These are phyloP conservation scores for Boletus insuetus DNA, from an alignment of 768 basidiomycete species.

Conservation along the genomic window DNA sequence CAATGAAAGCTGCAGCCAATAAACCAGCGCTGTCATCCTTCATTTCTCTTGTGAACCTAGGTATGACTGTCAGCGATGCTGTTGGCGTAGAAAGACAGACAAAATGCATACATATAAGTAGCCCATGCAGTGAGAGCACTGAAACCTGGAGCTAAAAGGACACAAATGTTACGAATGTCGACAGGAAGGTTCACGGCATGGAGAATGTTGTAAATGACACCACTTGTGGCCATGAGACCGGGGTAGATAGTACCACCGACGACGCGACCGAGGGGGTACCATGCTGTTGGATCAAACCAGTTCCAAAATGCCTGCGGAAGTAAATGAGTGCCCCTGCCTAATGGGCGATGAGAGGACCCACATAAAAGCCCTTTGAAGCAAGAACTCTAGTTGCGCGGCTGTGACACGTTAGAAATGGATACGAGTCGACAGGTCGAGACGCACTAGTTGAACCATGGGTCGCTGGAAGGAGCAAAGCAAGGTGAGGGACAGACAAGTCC, in stretches of 20 bases:
- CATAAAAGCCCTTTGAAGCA: slow-evolving; percentile 93
- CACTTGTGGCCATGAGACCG: slow-evolving; percentile 97
- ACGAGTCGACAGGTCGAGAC: slow-evolving; percentile 30
- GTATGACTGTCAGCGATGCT: neutral
- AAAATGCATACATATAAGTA: slow-evolving; percentile 77
- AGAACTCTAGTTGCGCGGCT: slow-evolving; percentile 93
- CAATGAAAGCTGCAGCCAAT: slow-evolving; percentile 97
- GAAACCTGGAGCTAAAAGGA: slow-evolving; percentile 94
- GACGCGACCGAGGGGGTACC: slow-evolving; percentile 98
- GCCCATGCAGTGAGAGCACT: slow-evolving; percentile 96
- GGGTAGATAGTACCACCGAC: slow-evolving; percentile 99
- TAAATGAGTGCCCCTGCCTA: slow-evolving; percentile 5
- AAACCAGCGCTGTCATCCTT: slow-evolving; percentile 93
- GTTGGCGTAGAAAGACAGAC: neutral
- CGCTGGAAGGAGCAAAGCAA: slow-evolving; percentile 45
- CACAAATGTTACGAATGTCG: slow-evolving; percentile 96
- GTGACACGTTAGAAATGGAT: slow-evolving; percentile 2
- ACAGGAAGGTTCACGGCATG: slow-evolving; percentile 90
- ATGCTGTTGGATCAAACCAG: slow-evolving; percentile 99
- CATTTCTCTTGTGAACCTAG: slow-evolving; percentile 94
- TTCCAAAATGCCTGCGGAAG: slow-evolving; percentile 93
- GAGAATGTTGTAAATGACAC: slow-evolving; percentile 92
- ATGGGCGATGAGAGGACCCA: slow-evolving; percentile 37
- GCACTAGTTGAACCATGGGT: slow-evolving; percentile 99
- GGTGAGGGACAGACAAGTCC: neutral